Percentiles rank a stretch among this genome's conserved stretches.
Evolutionary conservation across 1,284 basidiomycete species (phyloP).

Genomic region (Rhodotorula glutinis): DNA sequence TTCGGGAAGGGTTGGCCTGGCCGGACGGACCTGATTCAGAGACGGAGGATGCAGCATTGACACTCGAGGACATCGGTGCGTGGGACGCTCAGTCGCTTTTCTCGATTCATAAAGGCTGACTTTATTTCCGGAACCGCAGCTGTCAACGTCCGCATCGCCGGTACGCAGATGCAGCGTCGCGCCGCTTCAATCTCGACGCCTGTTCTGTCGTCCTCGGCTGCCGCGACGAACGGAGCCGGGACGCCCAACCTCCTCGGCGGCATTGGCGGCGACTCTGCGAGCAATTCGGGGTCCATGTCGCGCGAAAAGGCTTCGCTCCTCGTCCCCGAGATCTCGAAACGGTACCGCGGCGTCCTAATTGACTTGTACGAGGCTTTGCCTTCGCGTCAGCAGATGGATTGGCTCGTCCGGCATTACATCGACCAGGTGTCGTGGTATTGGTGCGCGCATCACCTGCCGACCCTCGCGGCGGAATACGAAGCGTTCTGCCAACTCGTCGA

Average conservation of each 20-base stretch:
- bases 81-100: too few relatives aligned
- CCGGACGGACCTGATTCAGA: conserved; percentile 19
- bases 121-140: neutral
- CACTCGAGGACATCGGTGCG: conserved; percentile 28
- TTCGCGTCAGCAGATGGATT: conserved; percentile 22
- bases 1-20: conserved; percentile 2
- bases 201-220: neutral
- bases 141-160: conserved; percentile 16
- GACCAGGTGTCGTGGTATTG: conserved; percentile 28
- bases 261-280: neutral
- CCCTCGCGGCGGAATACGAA: conserved; percentile 36
- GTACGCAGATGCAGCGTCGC: conserved; percentile 2
- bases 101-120: too few relatives aligned
- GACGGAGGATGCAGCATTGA: conserved; percentile 37
- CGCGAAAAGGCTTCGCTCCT: conserved; percentile 29
- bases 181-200: neutral
- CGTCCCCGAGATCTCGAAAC: conserved; percentile 20
- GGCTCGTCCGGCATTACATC: conserved; percentile 27
- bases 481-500: conserved; percentile 27
- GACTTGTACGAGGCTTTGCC: conserved; percentile 26
- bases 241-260: neutral
- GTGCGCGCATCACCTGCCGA: conserved; percentile 34
- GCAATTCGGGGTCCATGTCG: conserved; percentile 3
- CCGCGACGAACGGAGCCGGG: neutral
- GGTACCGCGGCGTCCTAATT: conserved; percentile 23